Conservation (phyloP, 2,329 filamentous ascomycete genomes). For the Fusarium zealandicum region DNA sequence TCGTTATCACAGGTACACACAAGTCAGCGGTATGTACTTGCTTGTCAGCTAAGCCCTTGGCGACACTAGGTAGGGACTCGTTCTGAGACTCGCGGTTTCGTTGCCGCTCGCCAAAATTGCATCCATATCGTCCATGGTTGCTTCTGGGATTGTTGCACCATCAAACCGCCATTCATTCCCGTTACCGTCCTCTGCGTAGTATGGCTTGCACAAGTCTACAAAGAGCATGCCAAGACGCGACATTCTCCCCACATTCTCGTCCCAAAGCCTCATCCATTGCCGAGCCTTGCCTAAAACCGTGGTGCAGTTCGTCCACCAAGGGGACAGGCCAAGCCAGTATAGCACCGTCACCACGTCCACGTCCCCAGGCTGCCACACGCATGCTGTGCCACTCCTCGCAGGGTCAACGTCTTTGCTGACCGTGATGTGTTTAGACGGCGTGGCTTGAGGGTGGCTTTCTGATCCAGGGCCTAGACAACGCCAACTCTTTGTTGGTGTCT, state of each 20-base stretch:
- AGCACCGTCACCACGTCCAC: conserved; percentile 4
- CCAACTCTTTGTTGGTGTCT: conserved; percentile 8
- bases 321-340: conserved; percentile 9
- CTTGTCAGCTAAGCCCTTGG: conserved; percentile 8
- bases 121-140: conserved; percentile 17
- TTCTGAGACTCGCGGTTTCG: conserved; percentile 5
- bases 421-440: conserved; percentile 8
- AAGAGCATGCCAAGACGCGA: conserved; percentile 5
- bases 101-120: conserved; percentile 14
- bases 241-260: conserved; percentile 22
- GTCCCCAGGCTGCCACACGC: conserved; percentile 2
- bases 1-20: conserved; percentile 10
- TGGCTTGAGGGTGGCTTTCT: conserved; percentile 14
- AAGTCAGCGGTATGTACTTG: conserved; percentile 2
- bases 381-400: conserved; percentile 1
- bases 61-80: conserved; percentile 1
- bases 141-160: neutral
- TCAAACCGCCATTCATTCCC: conserved; percentile 2
- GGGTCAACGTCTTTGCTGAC: conserved; percentile 12
- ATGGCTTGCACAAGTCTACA: conserved; percentile 10
- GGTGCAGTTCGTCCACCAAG: neutral
- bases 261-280: conserved; percentile 11
- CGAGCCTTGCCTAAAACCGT: neutral
- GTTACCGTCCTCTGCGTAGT: neutral
- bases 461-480: conserved; percentile 11